Evolutionary conservation across 805 yeast genomes (phyloP).

Genomic region (Hanseniaspora jakobsenii): DNA sequence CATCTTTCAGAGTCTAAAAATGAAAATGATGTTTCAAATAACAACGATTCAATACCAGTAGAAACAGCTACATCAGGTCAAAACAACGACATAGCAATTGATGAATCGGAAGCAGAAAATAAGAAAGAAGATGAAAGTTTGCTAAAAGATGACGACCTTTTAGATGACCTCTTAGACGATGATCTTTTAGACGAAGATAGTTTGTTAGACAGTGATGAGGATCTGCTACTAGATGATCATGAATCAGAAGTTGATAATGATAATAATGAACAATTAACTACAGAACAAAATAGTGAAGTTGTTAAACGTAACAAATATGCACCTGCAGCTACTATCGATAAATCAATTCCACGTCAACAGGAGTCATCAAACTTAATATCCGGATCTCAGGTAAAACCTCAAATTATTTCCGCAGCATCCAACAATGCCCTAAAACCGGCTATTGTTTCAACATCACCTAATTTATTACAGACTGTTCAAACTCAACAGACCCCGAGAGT

Average conservation of each 20-base stretch:
- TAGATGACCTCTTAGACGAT: constrained; percentile 22
- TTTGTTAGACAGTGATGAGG: constrained; percentile 26
- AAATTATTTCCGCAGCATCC: neutral
- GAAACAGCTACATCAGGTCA: neutral
- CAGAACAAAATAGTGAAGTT: too few relatives aligned
- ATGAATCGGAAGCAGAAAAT: neutral
- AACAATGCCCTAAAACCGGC: too few relatives aligned
- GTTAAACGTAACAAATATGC: constrained; percentile 10
- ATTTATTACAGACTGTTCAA: neutral
- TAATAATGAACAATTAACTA: too few relatives aligned
- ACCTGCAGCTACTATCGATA: too few relatives aligned
- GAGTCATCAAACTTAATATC: neutral
- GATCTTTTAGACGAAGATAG: constrained; percentile 20
- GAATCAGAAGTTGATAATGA: too few relatives aligned
- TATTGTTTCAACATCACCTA: neutral
- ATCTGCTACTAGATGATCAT: constrained; percentile 11
- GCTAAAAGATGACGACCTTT: neutral
- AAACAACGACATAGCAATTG: neutral
- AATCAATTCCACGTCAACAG: too few relatives aligned
- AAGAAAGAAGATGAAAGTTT: neutral
- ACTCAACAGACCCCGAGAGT: constrained; percentile 18
- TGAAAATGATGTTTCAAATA: too few relatives aligned
- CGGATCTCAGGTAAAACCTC: neutral
- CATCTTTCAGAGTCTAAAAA: too few relatives aligned
- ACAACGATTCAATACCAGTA: neutral